Conservation (phyloP, 2,329 filamentous ascomycete species). For the Ophiocordyceps unilateralis region DNA sequence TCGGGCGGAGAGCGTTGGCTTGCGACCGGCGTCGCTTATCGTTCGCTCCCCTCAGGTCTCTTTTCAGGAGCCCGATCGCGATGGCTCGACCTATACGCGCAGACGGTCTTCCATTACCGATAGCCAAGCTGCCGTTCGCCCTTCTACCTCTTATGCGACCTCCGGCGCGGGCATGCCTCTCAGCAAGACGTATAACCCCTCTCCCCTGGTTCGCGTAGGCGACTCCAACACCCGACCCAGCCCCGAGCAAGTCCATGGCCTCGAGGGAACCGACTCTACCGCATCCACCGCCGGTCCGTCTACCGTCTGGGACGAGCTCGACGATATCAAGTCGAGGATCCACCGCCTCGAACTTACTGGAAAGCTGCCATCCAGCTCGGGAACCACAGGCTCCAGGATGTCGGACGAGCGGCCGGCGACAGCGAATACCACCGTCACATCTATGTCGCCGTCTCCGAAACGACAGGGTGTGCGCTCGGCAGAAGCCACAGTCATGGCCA, state of each 20-base stretch:
- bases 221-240: conserved; percentile 14
- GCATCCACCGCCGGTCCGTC: conserved; percentile 77
- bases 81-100: conserved; percentile 12
- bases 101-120: conserved; percentile 31
- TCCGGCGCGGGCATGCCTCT: conserved; percentile 8
- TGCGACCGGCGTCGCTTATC: conserved; percentile 28
- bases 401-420: conserved; percentile 74
- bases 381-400: conserved; percentile 56
- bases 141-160: conserved; percentile 25
- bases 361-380: conserved; percentile 69
- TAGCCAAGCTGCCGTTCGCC: conserved; percentile 22
- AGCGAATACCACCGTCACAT: conserved; percentile 80
- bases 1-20: conserved; percentile 13
- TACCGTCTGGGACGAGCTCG: conserved; percentile 93
- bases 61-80: conserved; percentile 24
- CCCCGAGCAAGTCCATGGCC: conserved; percentile 18
- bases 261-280: conserved; percentile 69
- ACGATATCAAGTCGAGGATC: conserved; percentile 87
- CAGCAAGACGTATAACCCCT: conserved; percentile 34
- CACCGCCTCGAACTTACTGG: conserved; percentile 78
- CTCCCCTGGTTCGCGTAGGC: conserved; percentile 33
- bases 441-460: conserved; percentile 78
- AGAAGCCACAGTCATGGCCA: conserved; percentile 21
- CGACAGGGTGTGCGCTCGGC: conserved; percentile 21
- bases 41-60: conserved; percentile 24